Evolutionary conservation across 1,139 yeast genomes (phyloP).

Genomic region (Candida pseudoviswanathii): DNA sequence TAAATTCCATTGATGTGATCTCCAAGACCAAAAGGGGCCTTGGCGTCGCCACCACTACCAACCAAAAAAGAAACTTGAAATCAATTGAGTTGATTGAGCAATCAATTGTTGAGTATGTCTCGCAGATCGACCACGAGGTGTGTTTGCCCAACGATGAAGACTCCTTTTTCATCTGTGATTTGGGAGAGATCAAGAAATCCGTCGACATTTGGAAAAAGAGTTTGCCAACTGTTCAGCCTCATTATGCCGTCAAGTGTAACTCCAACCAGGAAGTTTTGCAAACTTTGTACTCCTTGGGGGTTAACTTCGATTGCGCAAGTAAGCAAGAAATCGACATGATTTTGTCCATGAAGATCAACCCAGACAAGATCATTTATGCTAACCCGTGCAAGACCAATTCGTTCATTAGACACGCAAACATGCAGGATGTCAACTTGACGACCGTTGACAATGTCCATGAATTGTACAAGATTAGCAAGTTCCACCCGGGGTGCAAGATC

Average conservation of each 20-base stretch:
- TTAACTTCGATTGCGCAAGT: constrained; percentile 93
- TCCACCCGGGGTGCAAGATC: constrained; percentile 69
- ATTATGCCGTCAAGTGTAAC: constrained; percentile 94
- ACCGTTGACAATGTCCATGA: constrained; percentile 92
- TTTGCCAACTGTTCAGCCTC: constrained; percentile 79
- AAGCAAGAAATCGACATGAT: constrained; percentile 77
- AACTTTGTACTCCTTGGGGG: constrained; percentile 60
- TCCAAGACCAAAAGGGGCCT: neutral
- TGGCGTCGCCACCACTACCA: neutral
- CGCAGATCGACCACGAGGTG: constrained; percentile 53
- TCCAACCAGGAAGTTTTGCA: constrained; percentile 64
- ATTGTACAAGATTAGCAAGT: constrained; percentile 66
- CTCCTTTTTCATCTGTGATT: constrained; percentile 87
- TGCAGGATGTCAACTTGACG: constrained; percentile 61
- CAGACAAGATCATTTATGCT: constrained; percentile 80
- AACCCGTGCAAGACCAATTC: constrained; percentile 92
- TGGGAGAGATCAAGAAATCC: constrained; percentile 69
- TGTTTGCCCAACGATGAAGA: constrained; percentile 82
- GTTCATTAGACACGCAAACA: constrained; percentile 70
- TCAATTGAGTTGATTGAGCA: constrained; percentile 29
- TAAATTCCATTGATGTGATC: constrained; percentile 1
- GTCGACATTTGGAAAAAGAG: constrained; percentile 59
- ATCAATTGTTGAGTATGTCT: constrained; percentile 47
- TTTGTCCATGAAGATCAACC: constrained; percentile 60
- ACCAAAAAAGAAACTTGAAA: constrained; percentile 1